These are phyloP conservation scores for Suillus plorans DNA, from an alignment of 768 basidiomycete species.

Conservation along the genomic window DNA sequence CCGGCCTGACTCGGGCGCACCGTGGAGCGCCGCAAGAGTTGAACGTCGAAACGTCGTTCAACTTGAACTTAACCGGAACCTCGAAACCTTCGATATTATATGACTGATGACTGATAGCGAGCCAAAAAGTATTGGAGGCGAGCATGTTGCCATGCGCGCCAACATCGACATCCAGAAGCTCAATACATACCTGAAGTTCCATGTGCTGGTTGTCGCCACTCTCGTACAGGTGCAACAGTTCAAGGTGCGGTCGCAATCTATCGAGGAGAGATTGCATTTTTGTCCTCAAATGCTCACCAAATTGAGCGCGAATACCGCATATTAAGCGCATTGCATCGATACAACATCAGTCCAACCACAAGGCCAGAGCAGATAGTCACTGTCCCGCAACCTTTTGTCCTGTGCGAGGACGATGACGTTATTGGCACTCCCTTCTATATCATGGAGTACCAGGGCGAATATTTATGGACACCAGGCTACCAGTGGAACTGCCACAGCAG, in stretches of 20 bases:
- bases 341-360: conserved; percentile 61
- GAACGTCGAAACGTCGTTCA: no score
- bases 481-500: conserved; percentile 56
- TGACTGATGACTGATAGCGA: conserved; percentile 21
- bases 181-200: conserved; percentile 60
- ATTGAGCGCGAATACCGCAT: conserved; percentile 92
- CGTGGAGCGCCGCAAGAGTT: no score
- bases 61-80: neutral
- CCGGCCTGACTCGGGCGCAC: no score
- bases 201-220: conserved; percentile 53
- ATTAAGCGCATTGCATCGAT: conserved; percentile 69
- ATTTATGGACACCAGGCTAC: conserved; percentile 82
- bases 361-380: conserved; percentile 60
- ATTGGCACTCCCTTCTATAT: conserved; percentile 93
- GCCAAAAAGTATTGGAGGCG: conserved; percentile 62
- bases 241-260: conserved; percentile 53
- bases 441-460: conserved; percentile 93
- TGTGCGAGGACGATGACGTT: conserved; percentile 77
- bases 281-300: conserved; percentile 92
- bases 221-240: conserved; percentile 90
- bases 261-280: conserved; percentile 36
- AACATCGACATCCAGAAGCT: conserved; percentile 63
- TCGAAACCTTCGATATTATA: neutral
- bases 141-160: conserved; percentile 73
- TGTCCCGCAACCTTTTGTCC: conserved; percentile 77